Evolutionary conservation across 192 early-diverging fungal species (phyloP).

Genomic region (Podila clonocystis): DNA sequence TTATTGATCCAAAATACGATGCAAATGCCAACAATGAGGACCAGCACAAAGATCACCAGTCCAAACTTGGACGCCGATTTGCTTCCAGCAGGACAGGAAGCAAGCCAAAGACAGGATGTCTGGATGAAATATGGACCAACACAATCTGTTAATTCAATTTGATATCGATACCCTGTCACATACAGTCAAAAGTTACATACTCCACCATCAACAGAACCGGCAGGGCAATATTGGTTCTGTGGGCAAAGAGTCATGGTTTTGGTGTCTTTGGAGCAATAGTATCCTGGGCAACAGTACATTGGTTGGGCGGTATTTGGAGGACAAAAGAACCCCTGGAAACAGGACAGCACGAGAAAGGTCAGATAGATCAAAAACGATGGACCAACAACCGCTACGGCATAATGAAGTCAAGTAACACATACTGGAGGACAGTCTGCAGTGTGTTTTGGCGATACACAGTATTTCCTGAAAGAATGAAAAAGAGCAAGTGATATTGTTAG

Average conservation of each 20-base stretch:
- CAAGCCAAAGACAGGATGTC: slow-evolving; percentile 36
- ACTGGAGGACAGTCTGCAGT: slow-evolving; percentile 27
- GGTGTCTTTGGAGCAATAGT: slow-evolving; percentile 63
- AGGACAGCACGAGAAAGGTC: no score
- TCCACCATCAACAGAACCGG: slow-evolving; percentile 51
- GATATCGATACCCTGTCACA: no score
- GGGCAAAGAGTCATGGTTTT: slow-evolving; percentile 59
- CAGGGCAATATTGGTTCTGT: slow-evolving; percentile 60
- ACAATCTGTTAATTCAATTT: no score
- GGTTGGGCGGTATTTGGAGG: slow-evolving; percentile 63
- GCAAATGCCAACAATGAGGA: slow-evolving; percentile 26
- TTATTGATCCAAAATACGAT: slow-evolving; percentile 46
- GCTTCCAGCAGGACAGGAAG: slow-evolving; percentile 49
- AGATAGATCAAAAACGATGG: no score
- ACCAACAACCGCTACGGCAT: no score
- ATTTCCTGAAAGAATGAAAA: slow-evolving; percentile 7
- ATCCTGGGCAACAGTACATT: slow-evolving; percentile 67
- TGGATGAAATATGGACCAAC: neutral
- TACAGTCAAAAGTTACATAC: slow-evolving; percentile 5
- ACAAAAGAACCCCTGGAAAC: slow-evolving; percentile 56
- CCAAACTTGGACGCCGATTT: slow-evolving; percentile 35
- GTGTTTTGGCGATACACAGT: slow-evolving; percentile 43
- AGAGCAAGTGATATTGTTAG: no score
- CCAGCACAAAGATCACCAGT: slow-evolving; percentile 18
- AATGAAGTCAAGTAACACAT: no score